phyloP scores from a whole-genome alignment of 2,329 filamentous ascomycete genomes.

The Arthrobotrys iridis region DNA sequence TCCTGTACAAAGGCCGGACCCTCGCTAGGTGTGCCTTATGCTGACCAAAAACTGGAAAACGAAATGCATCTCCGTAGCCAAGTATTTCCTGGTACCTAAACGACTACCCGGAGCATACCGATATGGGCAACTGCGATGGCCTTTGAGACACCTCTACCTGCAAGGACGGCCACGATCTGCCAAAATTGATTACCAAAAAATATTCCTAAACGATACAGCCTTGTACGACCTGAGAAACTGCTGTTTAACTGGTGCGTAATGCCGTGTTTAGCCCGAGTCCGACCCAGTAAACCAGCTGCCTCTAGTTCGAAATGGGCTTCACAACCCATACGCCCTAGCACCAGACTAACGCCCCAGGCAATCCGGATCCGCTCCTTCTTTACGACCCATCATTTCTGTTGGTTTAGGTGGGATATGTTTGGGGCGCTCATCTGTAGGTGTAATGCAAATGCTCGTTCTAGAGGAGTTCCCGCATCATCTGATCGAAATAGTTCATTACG shows the following conservation, averaged over 20 bases:
- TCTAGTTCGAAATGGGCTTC: constrained; percentile 5
- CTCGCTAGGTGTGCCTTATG: constrained; percentile 20
- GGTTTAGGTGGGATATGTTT: constrained; percentile 18
- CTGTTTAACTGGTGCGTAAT: constrained; percentile 39
- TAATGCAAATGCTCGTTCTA: constrained; percentile 37
- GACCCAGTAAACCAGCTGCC: background rate
- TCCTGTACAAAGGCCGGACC: background rate
- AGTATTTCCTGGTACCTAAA: constrained; percentile 14
- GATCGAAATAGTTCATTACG: constrained; percentile 47
- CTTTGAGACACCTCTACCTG: constrained; percentile 15
- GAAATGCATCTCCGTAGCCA: constrained; percentile 6
- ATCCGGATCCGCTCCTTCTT: constrained; percentile 23
- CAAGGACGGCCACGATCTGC: constrained; percentile 14
- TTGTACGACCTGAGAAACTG: constrained; percentile 46
- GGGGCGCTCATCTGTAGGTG: constrained; percentile 17
- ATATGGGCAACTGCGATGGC: constrained; percentile 40
- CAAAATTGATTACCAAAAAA: constrained; percentile 45
- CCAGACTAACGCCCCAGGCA: constrained; percentile 15
- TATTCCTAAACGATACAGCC: constrained; percentile 29
- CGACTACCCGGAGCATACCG: constrained; percentile 22
- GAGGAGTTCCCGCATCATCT: constrained; percentile 54
- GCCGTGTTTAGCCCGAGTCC: constrained; percentile 52
- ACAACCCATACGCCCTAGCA: no score
- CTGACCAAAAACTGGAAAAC: constrained; percentile 19
- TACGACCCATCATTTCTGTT: constrained; percentile 31